phyloP scores from a whole-genome alignment of 2,329 filamentous ascomycete genomes.

The Chaetomium olivaceum region DNA sequence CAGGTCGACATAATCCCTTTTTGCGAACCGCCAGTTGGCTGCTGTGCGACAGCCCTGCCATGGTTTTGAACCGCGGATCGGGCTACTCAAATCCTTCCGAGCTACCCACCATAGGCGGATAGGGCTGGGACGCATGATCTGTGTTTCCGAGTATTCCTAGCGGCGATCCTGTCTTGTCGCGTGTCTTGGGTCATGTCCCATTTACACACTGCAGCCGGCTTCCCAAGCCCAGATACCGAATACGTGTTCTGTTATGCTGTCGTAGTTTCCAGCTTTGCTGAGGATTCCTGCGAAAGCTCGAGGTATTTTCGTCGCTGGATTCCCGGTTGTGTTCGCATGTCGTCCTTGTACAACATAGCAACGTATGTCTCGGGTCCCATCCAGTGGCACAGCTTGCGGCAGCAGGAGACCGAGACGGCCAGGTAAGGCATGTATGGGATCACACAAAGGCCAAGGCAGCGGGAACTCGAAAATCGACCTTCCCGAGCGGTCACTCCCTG shows the following conservation, averaged over 20 bases:
- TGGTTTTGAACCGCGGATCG: neutral
- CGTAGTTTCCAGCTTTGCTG: neutral
- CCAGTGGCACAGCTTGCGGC: neutral
- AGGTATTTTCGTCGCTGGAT: neutral
- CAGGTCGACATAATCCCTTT: conserved; percentile 57
- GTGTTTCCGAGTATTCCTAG: conserved; percentile 2
- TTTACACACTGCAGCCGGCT: neutral
- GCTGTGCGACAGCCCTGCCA: conserved; percentile 10
- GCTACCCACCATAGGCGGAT: neutral
- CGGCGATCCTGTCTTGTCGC: neutral
- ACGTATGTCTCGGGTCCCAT: conserved; percentile 1
- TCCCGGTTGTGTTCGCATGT: neutral
- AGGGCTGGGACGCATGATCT: neutral
- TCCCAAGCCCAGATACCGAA: neutral
- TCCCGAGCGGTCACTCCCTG: neutral
- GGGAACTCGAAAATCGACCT: neutral
- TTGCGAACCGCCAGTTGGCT: neutral
- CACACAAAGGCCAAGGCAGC: neutral
- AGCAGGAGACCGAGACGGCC: neutral
- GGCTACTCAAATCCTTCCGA: neutral
- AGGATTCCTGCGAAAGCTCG: neutral
- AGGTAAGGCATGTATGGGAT: neutral
- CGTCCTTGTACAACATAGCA: neutral
- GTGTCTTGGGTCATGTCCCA: neutral
- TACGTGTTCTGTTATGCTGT: neutral